A percentile compares a stretch with the other conserved stretches of the same genome.
Conservation (phyloP, 352 stramenopile species). For the Globisporangium recalcitrans region DNA sequence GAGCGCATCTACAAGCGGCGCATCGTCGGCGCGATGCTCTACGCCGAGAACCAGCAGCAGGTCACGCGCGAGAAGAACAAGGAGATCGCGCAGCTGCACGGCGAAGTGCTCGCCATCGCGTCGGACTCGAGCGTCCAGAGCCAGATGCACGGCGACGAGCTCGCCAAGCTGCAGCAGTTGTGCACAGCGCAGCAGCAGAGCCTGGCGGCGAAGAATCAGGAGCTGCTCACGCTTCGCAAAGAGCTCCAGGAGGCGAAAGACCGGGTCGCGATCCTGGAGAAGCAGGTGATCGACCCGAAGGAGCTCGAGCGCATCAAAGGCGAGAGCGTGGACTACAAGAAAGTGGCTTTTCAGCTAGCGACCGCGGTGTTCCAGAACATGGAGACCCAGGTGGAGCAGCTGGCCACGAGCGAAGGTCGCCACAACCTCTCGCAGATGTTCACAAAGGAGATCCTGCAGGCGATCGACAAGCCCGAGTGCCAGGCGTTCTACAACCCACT, state of each 20-base stretch:
- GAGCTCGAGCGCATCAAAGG: constrained; percentile 52
- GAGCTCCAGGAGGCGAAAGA: constrained; percentile 34
- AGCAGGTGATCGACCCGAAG: constrained; percentile 40
- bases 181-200: constrained; percentile 26
- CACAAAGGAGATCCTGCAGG: constrained; percentile 51
- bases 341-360: constrained; percentile 59
- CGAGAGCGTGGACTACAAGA: constrained; percentile 66
- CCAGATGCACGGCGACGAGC: constrained; percentile 36
- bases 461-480: constrained; percentile 62
- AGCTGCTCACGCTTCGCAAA: constrained; percentile 46
- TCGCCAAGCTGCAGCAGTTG: constrained; percentile 30
- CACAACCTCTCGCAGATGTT: constrained; percentile 63
- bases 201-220: constrained; percentile 40
- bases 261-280: constrained; percentile 33
- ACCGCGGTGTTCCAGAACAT: constrained; percentile 36
- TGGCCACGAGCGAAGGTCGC: constrained; percentile 52
- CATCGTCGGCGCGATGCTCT: constrained; percentile 70
- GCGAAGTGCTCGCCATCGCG: constrained; percentile 47
- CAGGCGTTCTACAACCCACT: constrained; percentile 62
- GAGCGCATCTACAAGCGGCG: constrained; percentile 51
- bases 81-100: constrained; percentile 56
- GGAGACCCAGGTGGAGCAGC: constrained; percentile 54
- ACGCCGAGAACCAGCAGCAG: constrained; percentile 52
- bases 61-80: constrained; percentile 29
- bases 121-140: constrained; percentile 28